phyloP scores from a whole-genome alignment of 805 yeast species.

The Metschnikowia similis region DNA sequence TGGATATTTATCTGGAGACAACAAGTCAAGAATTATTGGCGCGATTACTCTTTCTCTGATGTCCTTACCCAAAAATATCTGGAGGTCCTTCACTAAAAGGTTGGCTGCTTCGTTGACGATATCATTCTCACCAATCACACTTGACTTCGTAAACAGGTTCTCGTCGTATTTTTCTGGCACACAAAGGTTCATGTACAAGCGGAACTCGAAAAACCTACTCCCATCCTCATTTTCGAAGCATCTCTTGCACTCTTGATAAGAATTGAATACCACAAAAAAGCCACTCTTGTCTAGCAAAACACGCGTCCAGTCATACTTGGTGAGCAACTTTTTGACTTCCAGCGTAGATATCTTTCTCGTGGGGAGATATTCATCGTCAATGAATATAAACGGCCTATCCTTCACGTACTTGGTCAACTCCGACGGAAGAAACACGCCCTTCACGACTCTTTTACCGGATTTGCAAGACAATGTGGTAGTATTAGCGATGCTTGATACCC shows the following conservation, averaged over 20 bases:
- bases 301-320: slow-evolving; percentile 61
- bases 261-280: slow-evolving; percentile 66
- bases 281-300: slow-evolving; percentile 63
- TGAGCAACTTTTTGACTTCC: slow-evolving; percentile 57
- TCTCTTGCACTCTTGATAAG: slow-evolving; percentile 50
- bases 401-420: slow-evolving; percentile 48
- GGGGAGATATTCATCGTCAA: slow-evolving; percentile 48
- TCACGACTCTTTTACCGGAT: slow-evolving; percentile 26
- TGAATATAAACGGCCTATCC: slow-evolving; percentile 54
- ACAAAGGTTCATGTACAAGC: slow-evolving; percentile 55
- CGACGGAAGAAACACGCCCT: slow-evolving; percentile 42
- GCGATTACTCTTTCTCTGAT: slow-evolving; percentile 70
- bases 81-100: slow-evolving; percentile 59
- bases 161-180: slow-evolving; percentile 42
- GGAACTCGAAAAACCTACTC: slow-evolving; percentile 41
- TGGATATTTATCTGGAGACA: slow-evolving; percentile 59
- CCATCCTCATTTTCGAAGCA: slow-evolving; percentile 65
- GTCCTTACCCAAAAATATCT: slow-evolving; percentile 60
- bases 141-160: slow-evolving; percentile 13
- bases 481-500: slow-evolving; percentile 21
- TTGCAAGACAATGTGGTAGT: slow-evolving; percentile 33
- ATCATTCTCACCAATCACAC: slow-evolving; percentile 18
- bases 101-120: slow-evolving; percentile 57
- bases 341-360: slow-evolving; percentile 45
- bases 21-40: slow-evolving; percentile 57